phyloP scores from a whole-genome alignment of 352 stramenopile genomes.

The Phytophthora ramorum region DNA sequence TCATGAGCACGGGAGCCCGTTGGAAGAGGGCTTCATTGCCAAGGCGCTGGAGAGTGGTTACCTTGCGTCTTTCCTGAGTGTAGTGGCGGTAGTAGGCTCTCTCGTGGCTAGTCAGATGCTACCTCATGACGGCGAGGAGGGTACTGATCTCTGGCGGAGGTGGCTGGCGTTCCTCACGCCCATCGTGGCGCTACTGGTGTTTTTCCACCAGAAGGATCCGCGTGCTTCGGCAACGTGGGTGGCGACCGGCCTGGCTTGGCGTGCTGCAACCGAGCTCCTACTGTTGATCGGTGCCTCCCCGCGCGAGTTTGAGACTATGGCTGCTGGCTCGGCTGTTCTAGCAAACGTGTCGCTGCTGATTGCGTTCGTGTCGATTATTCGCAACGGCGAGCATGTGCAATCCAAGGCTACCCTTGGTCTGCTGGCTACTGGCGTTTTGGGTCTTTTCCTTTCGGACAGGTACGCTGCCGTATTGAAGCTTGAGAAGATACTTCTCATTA shows the following conservation, averaged over 20 bases:
- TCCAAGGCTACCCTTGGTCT: slow-evolving; percentile 66
- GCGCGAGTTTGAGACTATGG: slow-evolving; percentile 56
- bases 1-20: slow-evolving; percentile 17
- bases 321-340: slow-evolving; percentile 41
- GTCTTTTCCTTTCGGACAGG: slow-evolving; percentile 80
- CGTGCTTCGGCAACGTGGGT: slow-evolving; percentile 83
- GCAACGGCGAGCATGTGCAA: slow-evolving; percentile 54
- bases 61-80: slow-evolving; percentile 71
- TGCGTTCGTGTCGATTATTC: slow-evolving; percentile 51
- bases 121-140: slow-evolving; percentile 33
- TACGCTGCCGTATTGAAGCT: slow-evolving; percentile 19
- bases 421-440: slow-evolving; percentile 43
- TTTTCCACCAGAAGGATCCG: slow-evolving; percentile 79
- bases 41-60: slow-evolving; percentile 69
- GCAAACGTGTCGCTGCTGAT: slow-evolving; percentile 70
- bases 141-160: slow-evolving; percentile 51
- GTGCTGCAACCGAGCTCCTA: slow-evolving; percentile 71
- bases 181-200: slow-evolving; percentile 68
- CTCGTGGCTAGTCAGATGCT: slow-evolving; percentile 69
- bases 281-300: slow-evolving; percentile 58
- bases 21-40: slow-evolving; percentile 36
- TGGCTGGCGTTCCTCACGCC: slow-evolving; percentile 76
- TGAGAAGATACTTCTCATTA: neutral
- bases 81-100: slow-evolving; percentile 72
- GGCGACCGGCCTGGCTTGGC: slow-evolving; percentile 82